These are phyloP conservation scores for Cercospora sp. DNA, from an alignment of 2,329 filamentous ascomycete genomes.

Conservation along the genomic window DNA sequence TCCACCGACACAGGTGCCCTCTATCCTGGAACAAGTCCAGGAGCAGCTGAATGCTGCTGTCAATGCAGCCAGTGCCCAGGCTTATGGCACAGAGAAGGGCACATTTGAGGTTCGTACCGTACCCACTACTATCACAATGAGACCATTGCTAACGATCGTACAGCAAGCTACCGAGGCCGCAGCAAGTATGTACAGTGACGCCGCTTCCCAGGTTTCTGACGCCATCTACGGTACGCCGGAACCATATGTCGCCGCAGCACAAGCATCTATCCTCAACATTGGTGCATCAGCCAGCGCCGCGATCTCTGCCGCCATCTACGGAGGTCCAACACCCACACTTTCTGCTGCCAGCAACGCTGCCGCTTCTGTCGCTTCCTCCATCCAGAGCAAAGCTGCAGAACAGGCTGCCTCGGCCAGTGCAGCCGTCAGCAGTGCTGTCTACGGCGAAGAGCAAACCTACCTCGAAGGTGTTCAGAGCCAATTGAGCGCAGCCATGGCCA, in stretches of 20 bases:
- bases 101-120: constrained; percentile 44
- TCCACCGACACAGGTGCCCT: constrained; percentile 59
- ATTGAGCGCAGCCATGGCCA: constrained; percentile 46
- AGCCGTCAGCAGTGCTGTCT: constrained; percentile 49
- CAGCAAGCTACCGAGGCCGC: constrained; percentile 57
- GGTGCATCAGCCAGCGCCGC: constrained; percentile 57
- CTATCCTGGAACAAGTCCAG: constrained; percentile 58
- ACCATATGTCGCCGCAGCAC: constrained; percentile 56
- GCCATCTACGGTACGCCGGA: constrained; percentile 58
- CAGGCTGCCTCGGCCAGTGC: constrained; percentile 50
- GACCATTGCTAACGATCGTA: constrained; percentile 10
- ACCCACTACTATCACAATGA: no score
- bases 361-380: constrained; percentile 48
- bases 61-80: constrained; percentile 57
- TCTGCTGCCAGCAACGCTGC: constrained; percentile 50
- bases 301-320: constrained; percentile 60
- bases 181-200: constrained; percentile 52
- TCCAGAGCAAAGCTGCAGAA: constrained; percentile 49
- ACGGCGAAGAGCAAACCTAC: constrained; percentile 55
- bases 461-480: constrained; percentile 49
- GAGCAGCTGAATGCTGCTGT: constrained; percentile 61
- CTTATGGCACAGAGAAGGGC: constrained; percentile 60
- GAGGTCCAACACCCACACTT: constrained; percentile 52
- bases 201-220: constrained; percentile 39
- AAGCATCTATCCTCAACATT: constrained; percentile 55